phyloP scores from a whole-genome alignment of 371 early-diverging fungal genomes.

The Mucor velutinosus region DNA sequence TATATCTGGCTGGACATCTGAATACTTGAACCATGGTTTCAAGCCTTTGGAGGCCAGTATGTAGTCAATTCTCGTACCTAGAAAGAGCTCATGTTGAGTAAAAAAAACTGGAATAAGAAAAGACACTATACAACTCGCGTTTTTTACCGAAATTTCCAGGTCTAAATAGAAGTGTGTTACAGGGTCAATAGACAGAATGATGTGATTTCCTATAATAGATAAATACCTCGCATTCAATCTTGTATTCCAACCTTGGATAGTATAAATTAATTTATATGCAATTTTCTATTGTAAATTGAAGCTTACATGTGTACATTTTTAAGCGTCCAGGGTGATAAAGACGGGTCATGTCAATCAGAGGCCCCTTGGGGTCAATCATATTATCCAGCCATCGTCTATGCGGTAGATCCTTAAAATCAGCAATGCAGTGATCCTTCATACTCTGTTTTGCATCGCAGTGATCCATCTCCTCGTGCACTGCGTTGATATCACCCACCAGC shows the following conservation, averaged over 20 bases:
- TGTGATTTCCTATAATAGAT: slow-evolving; percentile 9
- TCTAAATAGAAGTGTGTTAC: slow-evolving; percentile 23
- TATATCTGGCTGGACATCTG: slow-evolving; percentile 64
- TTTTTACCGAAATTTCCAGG: slow-evolving; percentile 57
- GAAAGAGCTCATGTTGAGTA: background rate
- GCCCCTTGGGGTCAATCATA: slow-evolving; percentile 58
- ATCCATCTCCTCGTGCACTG: slow-evolving; percentile 74
- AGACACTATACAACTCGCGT: background rate
- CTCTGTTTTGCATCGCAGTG: slow-evolving; percentile 77
- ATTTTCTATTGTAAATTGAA: background rate
- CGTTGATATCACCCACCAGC: slow-evolving; percentile 83
- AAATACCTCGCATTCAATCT: slow-evolving; percentile 67
- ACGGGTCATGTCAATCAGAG: slow-evolving; percentile 58
- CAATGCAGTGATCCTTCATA: slow-evolving; percentile 56
- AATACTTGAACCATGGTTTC: slow-evolving; percentile 53
- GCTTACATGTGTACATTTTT: slow-evolving; percentile 59
- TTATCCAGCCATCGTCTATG: slow-evolving; percentile 74
- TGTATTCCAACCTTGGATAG: slow-evolving; percentile 70
- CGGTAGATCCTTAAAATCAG: slow-evolving; percentile 65
- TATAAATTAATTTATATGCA: background rate
- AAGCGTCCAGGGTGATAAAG: slow-evolving; percentile 49
- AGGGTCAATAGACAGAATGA: background rate
- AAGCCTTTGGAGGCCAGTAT: slow-evolving; percentile 69
- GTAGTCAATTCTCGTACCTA: slow-evolving; percentile 81
- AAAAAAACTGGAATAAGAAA: background rate